A percentile compares a stretch with the other conserved stretches of the same genome.
phyloP scores from a whole-genome alignment of 1,139 yeast species.

The Pichia sp. region DNA sequence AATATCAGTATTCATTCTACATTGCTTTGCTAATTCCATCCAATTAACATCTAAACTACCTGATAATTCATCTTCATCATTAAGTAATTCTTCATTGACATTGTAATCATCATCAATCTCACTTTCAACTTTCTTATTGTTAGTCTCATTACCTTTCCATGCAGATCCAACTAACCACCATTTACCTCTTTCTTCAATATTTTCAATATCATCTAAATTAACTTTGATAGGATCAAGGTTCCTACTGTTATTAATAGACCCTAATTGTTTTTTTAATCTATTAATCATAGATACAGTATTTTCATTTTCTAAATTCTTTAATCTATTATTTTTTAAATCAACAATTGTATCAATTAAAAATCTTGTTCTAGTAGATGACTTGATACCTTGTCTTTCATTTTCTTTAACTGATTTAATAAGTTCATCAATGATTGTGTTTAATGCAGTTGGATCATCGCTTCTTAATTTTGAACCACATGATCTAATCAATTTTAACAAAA shows the following conservation, averaged over 20 bases:
- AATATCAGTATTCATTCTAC: slow-evolving; percentile 92
- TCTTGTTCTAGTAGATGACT: slow-evolving; percentile 60
- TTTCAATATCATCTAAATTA: slow-evolving; percentile 71
- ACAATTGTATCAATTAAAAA: slow-evolving; percentile 81
- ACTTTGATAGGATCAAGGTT: slow-evolving; percentile 78
- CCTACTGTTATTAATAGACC: slow-evolving; percentile 41
- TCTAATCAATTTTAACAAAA: slow-evolving; percentile 63
- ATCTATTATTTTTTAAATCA: slow-evolving; percentile 79
- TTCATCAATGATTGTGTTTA: slow-evolving; percentile 67
- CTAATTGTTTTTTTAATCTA: slow-evolving; percentile 64
- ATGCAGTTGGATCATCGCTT: slow-evolving; percentile 80
- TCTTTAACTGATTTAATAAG: slow-evolving; percentile 45
- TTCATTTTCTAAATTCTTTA: slow-evolving; percentile 46
- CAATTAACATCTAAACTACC: slow-evolving; percentile 61
- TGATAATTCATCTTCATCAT: slow-evolving; percentile 56
- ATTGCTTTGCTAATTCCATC: slow-evolving; percentile 78
- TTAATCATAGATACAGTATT: slow-evolving; percentile 43
- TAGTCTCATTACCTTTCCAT: slow-evolving; percentile 58
- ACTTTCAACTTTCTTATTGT: slow-evolving; percentile 21
- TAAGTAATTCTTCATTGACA: slow-evolving; percentile 33
- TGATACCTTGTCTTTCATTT: slow-evolving; percentile 33
- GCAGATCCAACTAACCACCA: slow-evolving; percentile 99
- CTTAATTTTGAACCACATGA: slow-evolving; percentile 82
- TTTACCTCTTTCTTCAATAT: slow-evolving; percentile 74
- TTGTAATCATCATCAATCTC: slow-evolving; percentile 3